A percentile compares a stretch with the other conserved stretches of the same genome.
These are phyloP conservation scores for Lasiodiplodia hormozganensis DNA, from an alignment of 2,329 filamentous ascomycete genomes.

Conservation along the genomic window DNA sequence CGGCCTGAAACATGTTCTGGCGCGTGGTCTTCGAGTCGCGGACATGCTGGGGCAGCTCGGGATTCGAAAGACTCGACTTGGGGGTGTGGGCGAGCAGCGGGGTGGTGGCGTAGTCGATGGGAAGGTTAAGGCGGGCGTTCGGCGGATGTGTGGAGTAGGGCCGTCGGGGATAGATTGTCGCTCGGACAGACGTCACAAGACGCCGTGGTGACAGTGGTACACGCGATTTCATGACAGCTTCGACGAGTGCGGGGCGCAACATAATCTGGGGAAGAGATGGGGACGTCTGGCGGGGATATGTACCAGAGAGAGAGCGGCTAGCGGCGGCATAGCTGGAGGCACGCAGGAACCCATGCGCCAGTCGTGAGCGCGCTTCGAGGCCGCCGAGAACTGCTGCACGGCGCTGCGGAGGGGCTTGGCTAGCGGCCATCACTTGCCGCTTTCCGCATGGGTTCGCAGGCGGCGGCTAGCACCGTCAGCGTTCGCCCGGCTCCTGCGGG, in stretches of 20 bases:
- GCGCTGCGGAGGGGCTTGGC: slow-evolving; percentile 6
- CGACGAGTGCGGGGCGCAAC: slow-evolving; percentile 14
- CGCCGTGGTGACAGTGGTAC: neutral
- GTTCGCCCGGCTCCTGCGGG: slow-evolving; percentile 2
- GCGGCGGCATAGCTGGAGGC: slow-evolving; percentile 10
- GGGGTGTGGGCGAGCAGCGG: slow-evolving; percentile 82
- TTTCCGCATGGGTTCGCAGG: neutral
- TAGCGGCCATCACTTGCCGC: slow-evolving; percentile 1
- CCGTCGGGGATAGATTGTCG: slow-evolving; percentile 10
- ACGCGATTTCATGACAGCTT: slow-evolving; percentile 4
- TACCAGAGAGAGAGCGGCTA: slow-evolving; percentile 11
- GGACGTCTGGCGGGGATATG: slow-evolving; percentile 15
- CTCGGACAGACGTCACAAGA: neutral
- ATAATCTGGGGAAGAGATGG: slow-evolving; percentile 22
- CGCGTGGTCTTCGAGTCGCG: slow-evolving; percentile 65
- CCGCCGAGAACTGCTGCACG: neutral
- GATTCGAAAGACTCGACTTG: slow-evolving; percentile 71
- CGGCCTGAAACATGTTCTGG: slow-evolving; percentile 91
- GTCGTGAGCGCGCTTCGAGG: neutral
- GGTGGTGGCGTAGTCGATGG: slow-evolving; percentile 85
- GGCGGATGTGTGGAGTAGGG: slow-evolving; percentile 57
- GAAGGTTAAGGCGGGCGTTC: slow-evolving; percentile 75
- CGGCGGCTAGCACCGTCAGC: neutral
- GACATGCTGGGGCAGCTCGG: slow-evolving; percentile 70
- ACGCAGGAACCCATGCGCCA: neutral